Evolutionary conservation across 1,284 basidiomycete genomes (phyloP).

Genomic region (Fomitopsis schrenkii): DNA sequence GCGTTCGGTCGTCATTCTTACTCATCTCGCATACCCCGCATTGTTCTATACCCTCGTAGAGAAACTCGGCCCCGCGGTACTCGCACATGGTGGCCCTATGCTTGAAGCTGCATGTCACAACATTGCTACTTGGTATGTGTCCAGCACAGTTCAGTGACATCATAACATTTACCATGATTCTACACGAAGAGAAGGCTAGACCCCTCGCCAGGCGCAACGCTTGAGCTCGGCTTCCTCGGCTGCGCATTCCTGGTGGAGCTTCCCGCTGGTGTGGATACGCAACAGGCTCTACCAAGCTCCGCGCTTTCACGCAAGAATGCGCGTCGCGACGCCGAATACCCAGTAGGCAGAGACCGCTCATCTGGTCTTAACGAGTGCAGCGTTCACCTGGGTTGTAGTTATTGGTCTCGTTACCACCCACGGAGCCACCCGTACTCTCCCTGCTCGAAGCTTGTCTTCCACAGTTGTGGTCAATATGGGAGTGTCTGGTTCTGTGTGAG

Average conservation of each 20-base stretch:
- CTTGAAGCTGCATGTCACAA: slow-evolving; percentile 85
- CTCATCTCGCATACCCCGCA: slow-evolving; percentile 80
- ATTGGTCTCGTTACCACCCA: slow-evolving; percentile 72
- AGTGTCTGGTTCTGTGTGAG: slow-evolving; percentile 84
- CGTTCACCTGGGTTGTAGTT: slow-evolving; percentile 42
- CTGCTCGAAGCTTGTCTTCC: slow-evolving; percentile 75
- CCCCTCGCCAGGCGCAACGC: slow-evolving; percentile 53
- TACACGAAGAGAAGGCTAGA: slow-evolving; percentile 63
- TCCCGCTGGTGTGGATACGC: slow-evolving; percentile 65
- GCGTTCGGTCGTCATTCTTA: slow-evolving; percentile 85
- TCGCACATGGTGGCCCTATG: slow-evolving; percentile 73
- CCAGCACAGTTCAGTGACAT: not conserved
- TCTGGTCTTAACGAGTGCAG: not conserved
- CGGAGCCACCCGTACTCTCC: slow-evolving; percentile 63
- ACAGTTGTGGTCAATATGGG: slow-evolving; percentile 93
- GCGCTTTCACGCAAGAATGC: slow-evolving; percentile 9
- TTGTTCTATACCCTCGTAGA: slow-evolving; percentile 72
- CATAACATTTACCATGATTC: slow-evolving; percentile 10
- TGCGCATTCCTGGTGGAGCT: slow-evolving; percentile 70
- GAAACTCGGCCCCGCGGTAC: slow-evolving; percentile 75
- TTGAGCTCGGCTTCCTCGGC: slow-evolving; percentile 82
- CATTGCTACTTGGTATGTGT: slow-evolving; percentile 76
- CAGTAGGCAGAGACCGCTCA: not conserved
- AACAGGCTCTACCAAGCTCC: slow-evolving; percentile 49
- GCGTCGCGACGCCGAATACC: slow-evolving; percentile 14